Evolutionary conservation across 495 filamentous ascomycete genomes (phyloP).

Genomic region (Immersiella caudata): DNA sequence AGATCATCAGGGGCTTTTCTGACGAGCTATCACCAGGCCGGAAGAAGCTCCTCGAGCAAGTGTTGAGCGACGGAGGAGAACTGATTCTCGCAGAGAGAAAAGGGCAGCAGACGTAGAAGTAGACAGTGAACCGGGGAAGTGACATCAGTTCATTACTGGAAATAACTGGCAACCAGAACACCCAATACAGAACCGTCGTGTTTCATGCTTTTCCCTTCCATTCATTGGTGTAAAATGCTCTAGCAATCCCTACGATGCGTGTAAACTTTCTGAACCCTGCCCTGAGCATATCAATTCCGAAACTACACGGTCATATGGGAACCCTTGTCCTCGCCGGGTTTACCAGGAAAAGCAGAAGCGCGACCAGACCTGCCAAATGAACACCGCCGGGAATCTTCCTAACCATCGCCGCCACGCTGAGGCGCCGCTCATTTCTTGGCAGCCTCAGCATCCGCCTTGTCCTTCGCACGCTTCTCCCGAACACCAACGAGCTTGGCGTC

Average conservation of each 20-base stretch:
- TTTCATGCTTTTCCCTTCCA: constrained; percentile 45
- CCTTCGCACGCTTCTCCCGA: constrained; percentile 91
- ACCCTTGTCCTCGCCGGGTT: constrained; percentile 35
- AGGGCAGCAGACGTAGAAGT: constrained; percentile 1
- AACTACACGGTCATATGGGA: constrained; percentile 34
- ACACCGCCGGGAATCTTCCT: constrained; percentile 40
- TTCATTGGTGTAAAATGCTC: constrained; percentile 42
- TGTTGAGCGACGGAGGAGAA: constrained; percentile 42
- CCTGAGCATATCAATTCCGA: constrained; percentile 32
- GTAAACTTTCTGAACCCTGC: constrained; percentile 34
- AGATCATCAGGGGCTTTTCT: constrained; percentile 56
- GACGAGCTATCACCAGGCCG: constrained; percentile 41
- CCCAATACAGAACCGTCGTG: constrained; percentile 23
- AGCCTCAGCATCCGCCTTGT: constrained; percentile 85
- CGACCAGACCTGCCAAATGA: constrained; percentile 52
- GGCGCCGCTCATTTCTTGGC: constrained; percentile 80
- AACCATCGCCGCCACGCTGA: constrained; percentile 28
- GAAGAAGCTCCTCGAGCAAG: constrained; percentile 37
- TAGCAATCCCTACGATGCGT: constrained; percentile 45
- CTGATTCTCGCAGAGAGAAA: constrained; percentile 35
- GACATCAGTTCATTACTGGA: background rate
- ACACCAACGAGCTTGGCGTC: constrained; percentile 79
- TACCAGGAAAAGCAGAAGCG: constrained; percentile 44
- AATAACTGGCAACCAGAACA: constrained; percentile 11
- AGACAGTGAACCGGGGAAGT: background rate